phyloP scores from a whole-genome alignment of 305 asterid species.

The Fraxinus dipetala region DNA sequence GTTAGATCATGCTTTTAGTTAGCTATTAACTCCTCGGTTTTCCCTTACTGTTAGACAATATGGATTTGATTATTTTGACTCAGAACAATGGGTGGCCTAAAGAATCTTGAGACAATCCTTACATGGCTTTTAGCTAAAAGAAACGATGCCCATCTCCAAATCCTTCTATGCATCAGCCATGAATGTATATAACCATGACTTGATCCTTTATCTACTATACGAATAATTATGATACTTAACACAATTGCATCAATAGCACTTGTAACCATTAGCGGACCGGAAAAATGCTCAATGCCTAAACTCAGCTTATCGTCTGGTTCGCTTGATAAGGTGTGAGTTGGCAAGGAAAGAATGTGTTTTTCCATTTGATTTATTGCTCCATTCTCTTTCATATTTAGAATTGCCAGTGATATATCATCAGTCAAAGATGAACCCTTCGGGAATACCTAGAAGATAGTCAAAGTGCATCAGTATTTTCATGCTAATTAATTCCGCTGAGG shows the following conservation, averaged over 20 bases:
- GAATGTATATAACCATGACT: not conserved
- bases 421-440: not conserved
- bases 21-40: not conserved
- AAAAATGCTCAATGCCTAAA: conserved; percentile 1
- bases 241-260: conserved; percentile 6
- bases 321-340: not conserved
- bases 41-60: not conserved
- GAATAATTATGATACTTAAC: not conserved
- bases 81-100: not conserved
- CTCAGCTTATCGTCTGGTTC: not conserved
- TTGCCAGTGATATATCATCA: not conserved
- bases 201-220: not conserved
- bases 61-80: not conserved
- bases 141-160: conserved; percentile 5
- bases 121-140: not conserved
- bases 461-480: conserved; percentile 1
- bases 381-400: not conserved
- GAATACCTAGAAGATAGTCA: not conserved
- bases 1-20: not conserved
- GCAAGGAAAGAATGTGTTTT: not conserved
- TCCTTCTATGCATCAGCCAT: not conserved
- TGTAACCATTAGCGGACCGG: not conserved
- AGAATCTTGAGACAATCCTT: not conserved
- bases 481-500: not conserved
- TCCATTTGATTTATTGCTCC: not conserved